These are phyloP conservation scores for Talaromyces thailandensis DNA, from an alignment of 495 filamentous ascomycete genomes.

Conservation along the genomic window DNA sequence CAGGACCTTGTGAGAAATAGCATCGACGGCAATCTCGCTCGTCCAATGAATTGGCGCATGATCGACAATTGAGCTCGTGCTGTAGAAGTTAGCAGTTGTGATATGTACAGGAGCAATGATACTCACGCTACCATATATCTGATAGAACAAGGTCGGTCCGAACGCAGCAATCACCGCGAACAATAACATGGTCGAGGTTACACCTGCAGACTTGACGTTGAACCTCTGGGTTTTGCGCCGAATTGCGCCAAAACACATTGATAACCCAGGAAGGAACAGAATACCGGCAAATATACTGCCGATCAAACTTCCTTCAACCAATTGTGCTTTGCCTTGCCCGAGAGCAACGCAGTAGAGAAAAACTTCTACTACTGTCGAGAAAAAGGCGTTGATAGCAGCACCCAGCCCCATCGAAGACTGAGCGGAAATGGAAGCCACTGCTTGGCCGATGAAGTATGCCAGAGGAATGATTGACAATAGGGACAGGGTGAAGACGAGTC, in stretches of 20 bases:
- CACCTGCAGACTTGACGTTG: conserved; percentile 93
- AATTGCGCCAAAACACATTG: conserved; percentile 98
- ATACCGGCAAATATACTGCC: conserved; percentile 97
- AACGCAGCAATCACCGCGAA: conserved; percentile 98
- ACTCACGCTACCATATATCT: conserved; percentile 91
- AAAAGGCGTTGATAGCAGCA: conserved; percentile 96
- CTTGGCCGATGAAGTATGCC: conserved; percentile 99
- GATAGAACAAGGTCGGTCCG: conserved; percentile 95
- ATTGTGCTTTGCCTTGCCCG: conserved; percentile 80
- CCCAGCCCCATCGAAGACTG: conserved; percentile 99
- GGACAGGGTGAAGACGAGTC: conserved; percentile 75
- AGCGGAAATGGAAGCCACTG: conserved; percentile 97
- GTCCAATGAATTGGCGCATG: conserved; percentile 48
- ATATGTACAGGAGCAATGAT: neutral
- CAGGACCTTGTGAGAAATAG: conserved; percentile 86
- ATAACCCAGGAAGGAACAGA: conserved; percentile 90
- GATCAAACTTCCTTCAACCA: conserved; percentile 95
- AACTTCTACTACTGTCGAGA: conserved; percentile 97
- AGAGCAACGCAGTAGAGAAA: conserved; percentile 96
- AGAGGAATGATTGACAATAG: conserved; percentile 90
- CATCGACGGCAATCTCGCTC: conserved; percentile 78
- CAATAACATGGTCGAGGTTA: conserved; percentile 95
- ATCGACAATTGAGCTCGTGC: conserved; percentile 87
- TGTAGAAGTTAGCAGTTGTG: conserved; percentile 32
- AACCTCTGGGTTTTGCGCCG: conserved; percentile 98